These are phyloP conservation scores for Leccinum colubrinum DNA, from an alignment of 1,284 basidiomycete genomes.

Conservation along the genomic window DNA sequence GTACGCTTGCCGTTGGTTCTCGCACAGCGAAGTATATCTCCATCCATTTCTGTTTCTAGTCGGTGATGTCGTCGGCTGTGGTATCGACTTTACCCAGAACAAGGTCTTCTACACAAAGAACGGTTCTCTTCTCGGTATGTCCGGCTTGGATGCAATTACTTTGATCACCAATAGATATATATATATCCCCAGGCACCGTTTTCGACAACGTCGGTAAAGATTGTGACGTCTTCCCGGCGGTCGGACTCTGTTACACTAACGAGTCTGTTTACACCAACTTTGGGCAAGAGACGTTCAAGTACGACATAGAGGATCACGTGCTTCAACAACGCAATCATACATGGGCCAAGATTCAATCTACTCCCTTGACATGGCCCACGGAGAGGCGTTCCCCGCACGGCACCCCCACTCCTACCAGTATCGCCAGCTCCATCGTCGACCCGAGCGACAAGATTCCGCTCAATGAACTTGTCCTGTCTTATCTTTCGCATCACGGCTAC, in stretches of 20 bases:
- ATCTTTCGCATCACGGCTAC: slow-evolving; percentile 81
- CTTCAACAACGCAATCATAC: slow-evolving; percentile 59
- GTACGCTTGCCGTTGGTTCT: slow-evolving; percentile 40
- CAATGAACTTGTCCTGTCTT: slow-evolving; percentile 73
- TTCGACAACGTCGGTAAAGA: slow-evolving; percentile 73
- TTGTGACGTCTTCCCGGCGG: slow-evolving; percentile 73
- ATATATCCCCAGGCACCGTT: slow-evolving; percentile 48
- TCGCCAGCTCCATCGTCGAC: slow-evolving; percentile 11
- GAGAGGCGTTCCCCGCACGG: slow-evolving; percentile 16
- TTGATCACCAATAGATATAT: slow-evolving; percentile 9
- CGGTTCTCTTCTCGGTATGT: slow-evolving; percentile 70
- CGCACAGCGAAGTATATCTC: background rate
- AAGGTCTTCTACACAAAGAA: slow-evolving; percentile 91
- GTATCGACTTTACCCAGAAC: slow-evolving; percentile 81
- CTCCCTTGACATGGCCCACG: slow-evolving; percentile 39
- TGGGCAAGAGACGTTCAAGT: slow-evolving; percentile 80
- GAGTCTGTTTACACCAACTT: slow-evolving; percentile 84
- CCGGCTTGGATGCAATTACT: slow-evolving; percentile 1
- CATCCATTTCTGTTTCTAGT: slow-evolving; percentile 41
- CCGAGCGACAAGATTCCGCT: slow-evolving; percentile 40
- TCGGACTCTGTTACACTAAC: slow-evolving; percentile 77
- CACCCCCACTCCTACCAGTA: slow-evolving; percentile 1
- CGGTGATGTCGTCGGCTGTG: slow-evolving; percentile 86
- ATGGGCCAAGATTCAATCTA: slow-evolving; percentile 63
- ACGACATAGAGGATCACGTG: slow-evolving; percentile 83